phyloP scores from a whole-genome alignment of 1,284 basidiomycete genomes.

The Chondrostereum purpureum region DNA sequence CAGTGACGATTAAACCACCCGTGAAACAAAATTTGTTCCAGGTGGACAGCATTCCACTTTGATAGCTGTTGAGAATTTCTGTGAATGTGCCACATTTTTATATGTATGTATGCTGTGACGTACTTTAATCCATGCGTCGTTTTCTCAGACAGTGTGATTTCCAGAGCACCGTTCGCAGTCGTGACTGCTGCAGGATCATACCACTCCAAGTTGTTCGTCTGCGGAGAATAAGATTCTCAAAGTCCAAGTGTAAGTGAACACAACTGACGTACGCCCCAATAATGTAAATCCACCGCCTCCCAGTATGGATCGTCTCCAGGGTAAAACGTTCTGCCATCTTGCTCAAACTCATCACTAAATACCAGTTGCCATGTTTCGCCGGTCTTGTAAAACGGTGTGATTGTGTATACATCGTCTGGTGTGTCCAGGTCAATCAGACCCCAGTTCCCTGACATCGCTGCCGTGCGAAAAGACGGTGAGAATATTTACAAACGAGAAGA shows the following conservation, averaged over 20 bases:
- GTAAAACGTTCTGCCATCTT: too few species aligned
- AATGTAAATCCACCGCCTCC: too few species aligned
- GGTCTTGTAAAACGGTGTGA: constrained; percentile 38
- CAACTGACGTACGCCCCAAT: too few species aligned
- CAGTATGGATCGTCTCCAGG: too few species aligned
- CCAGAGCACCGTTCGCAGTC: constrained; percentile 59
- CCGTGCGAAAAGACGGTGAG: constrained; percentile 27
- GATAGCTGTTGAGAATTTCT: too few species aligned
- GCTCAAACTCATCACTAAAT: too few species aligned
- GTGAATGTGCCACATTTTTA: constrained; percentile 16
- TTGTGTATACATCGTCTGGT: constrained; percentile 44
- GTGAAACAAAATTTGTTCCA: too few species aligned
- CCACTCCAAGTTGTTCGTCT: constrained; percentile 55
- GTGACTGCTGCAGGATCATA: constrained; percentile 62
- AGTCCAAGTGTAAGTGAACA: neutral
- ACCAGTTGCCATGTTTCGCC: constrained; percentile 42
- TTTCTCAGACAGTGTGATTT: constrained; percentile 54
- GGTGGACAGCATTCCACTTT: constrained; percentile 70
- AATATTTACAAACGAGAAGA: constrained; percentile 41
- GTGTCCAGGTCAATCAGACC: constrained; percentile 64
- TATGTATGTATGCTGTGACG: too few species aligned
- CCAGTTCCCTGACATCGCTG: constrained; percentile 33
- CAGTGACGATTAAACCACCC: constrained; percentile 53
- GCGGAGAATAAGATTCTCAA: neutral
- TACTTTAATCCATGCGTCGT: constrained; percentile 56